Percentiles rank a stretch among this genome's conserved stretches.
These are phyloP conservation scores for Carex scoparia DNA, from an alignment of 176 grass and related monocot genomes.

Conservation along the genomic window DNA sequence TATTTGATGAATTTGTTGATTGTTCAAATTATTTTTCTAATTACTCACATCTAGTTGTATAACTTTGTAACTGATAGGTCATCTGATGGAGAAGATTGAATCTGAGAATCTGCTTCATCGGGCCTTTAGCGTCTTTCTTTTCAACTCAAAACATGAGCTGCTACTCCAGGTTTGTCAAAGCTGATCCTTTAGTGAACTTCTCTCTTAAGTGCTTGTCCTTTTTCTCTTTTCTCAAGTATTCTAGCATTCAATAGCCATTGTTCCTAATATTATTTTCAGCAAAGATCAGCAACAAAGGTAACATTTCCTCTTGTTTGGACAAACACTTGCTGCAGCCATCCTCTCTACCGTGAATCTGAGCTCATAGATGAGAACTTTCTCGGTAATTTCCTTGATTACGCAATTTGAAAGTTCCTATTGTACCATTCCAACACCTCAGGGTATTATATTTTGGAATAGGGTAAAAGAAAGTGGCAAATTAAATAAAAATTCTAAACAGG, in stretches of 20 bases:
- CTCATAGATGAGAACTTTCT: slow-evolving; percentile 82
- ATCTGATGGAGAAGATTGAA: slow-evolving; percentile 98
- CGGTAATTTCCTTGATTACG: slow-evolving; percentile 37
- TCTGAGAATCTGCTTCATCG: slow-evolving; percentile 80
- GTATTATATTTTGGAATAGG: not conserved
- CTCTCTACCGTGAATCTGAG: slow-evolving; percentile 91
- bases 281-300: slow-evolving; percentile 90
- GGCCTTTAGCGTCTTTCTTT: slow-evolving; percentile 96
- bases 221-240: not conserved
- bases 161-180: slow-evolving; percentile 67
- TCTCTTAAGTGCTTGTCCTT: not conserved
- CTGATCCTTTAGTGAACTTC: not conserved
- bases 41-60: not conserved
- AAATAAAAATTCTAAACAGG: not conserved
- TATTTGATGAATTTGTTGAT: not conserved
- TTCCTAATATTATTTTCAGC: slow-evolving; percentile 40
- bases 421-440: not conserved
- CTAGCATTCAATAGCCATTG: not conserved
- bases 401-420: not conserved
- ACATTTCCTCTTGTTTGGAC: slow-evolving; percentile 97
- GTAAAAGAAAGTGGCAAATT: not conserved
- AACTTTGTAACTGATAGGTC: slow-evolving; percentile 38
- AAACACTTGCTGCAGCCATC: slow-evolving; percentile 98
- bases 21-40: not conserved
- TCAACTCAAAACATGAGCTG: slow-evolving; percentile 95